Evolutionary conservation across 176 grass and related monocot species (phyloP).

Genomic region (Carex myosuroides): DNA sequence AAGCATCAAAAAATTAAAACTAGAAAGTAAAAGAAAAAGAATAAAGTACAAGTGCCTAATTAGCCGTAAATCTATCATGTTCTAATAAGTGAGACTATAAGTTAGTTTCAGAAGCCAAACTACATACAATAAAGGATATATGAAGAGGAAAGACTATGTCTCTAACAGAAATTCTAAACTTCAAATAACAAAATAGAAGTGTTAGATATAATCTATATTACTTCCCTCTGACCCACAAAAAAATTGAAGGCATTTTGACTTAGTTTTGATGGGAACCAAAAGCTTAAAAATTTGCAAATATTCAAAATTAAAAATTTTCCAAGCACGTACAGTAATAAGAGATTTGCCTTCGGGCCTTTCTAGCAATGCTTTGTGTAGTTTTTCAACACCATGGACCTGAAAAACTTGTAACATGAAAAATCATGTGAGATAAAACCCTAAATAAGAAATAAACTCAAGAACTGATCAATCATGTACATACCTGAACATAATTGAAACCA

Average conservation of each 20-base stretch:
- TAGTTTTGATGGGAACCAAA: not conserved
- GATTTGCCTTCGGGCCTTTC: conserved; percentile 63
- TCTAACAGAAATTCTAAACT: not conserved
- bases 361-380: conserved; percentile 67
- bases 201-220: not conserved
- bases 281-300: not conserved
- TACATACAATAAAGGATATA: not conserved
- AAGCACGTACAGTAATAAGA: conserved; percentile 55
- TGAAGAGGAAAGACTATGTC: not conserved
- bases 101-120: not conserved
- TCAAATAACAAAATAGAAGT: not conserved
- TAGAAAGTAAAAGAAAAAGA: not conserved
- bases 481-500: conserved; percentile 84
- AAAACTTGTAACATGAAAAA: conserved; percentile 24
- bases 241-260: not conserved
- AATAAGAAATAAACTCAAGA: not conserved
- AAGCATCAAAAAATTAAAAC: not conserved
- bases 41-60: not conserved
- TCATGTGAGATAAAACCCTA: not conserved
- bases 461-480: conserved; percentile 25
- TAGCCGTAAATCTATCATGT: not conserved
- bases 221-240: not conserved
- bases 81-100: not conserved
- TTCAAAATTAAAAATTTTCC: not conserved
- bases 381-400: conserved; percentile 91